Evolutionary conservation across 805 yeast genomes (phyloP).

Genomic region (Tetrapisispora nanseiensis): DNA sequence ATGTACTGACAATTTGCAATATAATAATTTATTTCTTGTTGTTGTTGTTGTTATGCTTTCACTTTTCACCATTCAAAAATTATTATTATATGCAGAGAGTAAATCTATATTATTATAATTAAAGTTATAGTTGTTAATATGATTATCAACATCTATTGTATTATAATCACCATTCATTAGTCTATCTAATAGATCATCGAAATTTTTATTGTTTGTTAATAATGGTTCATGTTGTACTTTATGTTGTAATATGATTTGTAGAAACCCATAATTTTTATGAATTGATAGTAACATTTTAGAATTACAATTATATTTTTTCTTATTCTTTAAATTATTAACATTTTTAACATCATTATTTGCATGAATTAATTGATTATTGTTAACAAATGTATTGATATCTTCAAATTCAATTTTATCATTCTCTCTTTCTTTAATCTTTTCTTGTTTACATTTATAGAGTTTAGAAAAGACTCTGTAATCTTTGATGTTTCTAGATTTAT

Average conservation of each 20-base stretch:
- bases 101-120: not conserved
- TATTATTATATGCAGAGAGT: not conserved
- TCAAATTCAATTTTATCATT: not conserved
- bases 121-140: not conserved
- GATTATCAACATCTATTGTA: slow-evolving; percentile 1
- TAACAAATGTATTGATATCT: not conserved
- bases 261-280: slow-evolving; percentile 1
- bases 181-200: not conserved
- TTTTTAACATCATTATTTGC: not conserved
- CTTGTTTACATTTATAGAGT: slow-evolving; percentile 2
- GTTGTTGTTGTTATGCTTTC: too few relatives aligned
- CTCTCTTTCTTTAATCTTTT: not conserved
- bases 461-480: slow-evolving; percentile 2
- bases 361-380: not conserved
- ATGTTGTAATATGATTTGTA: slow-evolving; percentile 2
- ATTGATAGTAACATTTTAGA: slow-evolving; percentile 2
- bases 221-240: slow-evolving; percentile 2
- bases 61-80: too few relatives aligned
- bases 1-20: too few relatives aligned
- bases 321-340: not conserved
- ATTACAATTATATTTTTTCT: slow-evolving; percentile 1
- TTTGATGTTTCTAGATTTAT: not conserved
- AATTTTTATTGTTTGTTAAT: not conserved
- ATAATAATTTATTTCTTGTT: too few relatives aligned
- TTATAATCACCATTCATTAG: not conserved